phyloP scores from a whole-genome alignment of 768 basidiomycete genomes.

The Baorangia bicolor region DNA sequence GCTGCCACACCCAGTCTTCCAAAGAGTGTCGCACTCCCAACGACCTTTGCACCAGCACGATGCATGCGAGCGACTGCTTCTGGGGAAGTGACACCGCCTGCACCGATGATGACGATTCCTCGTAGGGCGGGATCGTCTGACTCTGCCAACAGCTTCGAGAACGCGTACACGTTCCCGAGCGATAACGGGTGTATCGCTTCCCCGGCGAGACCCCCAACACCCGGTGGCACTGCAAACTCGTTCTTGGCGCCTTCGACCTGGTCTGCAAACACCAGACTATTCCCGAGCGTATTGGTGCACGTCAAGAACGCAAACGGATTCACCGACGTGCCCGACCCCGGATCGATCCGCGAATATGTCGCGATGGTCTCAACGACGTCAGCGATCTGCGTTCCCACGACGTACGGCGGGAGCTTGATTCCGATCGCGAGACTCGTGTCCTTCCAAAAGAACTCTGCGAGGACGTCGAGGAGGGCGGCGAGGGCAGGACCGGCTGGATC shows the following conservation, averaged over 20 bases:
- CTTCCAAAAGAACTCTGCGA: slow-evolving; percentile 46
- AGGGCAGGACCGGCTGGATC: slow-evolving; percentile 43
- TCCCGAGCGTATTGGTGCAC: slow-evolving; percentile 80
- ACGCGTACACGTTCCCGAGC: slow-evolving; percentile 73
- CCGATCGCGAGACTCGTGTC: slow-evolving; percentile 66
- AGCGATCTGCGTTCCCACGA: slow-evolving; percentile 58
- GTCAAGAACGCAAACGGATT: slow-evolving; percentile 73
- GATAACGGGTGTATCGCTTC: slow-evolving; percentile 73
- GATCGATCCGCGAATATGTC: slow-evolving; percentile 32
- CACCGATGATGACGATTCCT: slow-evolving; percentile 65
- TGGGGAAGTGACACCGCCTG: slow-evolving; percentile 73
- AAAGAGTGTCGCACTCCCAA: slow-evolving; percentile 61
- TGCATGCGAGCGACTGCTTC: slow-evolving; percentile 66
- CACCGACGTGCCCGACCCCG: slow-evolving; percentile 11
- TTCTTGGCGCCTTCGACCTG: slow-evolving; percentile 37
- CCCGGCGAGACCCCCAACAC: slow-evolving; percentile 73
- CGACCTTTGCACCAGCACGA: slow-evolving; percentile 68
- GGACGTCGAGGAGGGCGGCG: slow-evolving; percentile 50
- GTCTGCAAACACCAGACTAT: slow-evolving; percentile 59
- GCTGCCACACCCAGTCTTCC: slow-evolving; percentile 55
- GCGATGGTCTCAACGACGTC: slow-evolving; percentile 49
- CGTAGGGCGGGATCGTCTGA: slow-evolving; percentile 41
- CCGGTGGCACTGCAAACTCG: slow-evolving; percentile 61
- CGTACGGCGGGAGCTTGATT: slow-evolving; percentile 78
- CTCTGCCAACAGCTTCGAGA: slow-evolving; percentile 50